These are phyloP conservation scores for Xylariaceae sp. DNA, from an alignment of 2,329 filamentous ascomycete species.

Conservation along the genomic window DNA sequence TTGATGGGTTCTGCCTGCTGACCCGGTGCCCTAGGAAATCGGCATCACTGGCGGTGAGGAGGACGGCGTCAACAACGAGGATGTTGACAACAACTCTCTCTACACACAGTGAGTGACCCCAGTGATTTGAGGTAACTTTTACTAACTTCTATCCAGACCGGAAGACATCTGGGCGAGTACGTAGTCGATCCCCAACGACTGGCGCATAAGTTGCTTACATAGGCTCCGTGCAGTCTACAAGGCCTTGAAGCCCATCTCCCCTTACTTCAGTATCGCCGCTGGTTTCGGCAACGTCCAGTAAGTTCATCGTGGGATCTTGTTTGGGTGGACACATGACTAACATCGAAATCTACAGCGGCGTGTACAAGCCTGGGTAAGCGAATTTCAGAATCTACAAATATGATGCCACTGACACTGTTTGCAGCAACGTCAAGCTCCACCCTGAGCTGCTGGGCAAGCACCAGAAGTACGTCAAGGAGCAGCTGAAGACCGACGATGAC, in stretches of 20 bases:
- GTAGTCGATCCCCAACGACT: too few species aligned
- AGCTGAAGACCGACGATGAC: constrained; percentile 61
- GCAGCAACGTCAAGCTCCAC: constrained; percentile 94
- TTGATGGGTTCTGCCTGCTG: too few species aligned
- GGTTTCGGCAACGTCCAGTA: constrained; percentile 99
- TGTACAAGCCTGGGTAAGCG: constrained; percentile 98
- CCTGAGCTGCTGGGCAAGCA: constrained; percentile 95
- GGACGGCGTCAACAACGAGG: constrained; percentile 97
- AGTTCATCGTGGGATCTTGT: too few species aligned
- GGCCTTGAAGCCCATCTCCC: constrained; percentile 74
- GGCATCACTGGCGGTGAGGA: constrained; percentile 96
- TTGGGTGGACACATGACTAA: too few species aligned
- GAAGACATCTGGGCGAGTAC: constrained; percentile 65
- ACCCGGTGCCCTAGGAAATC: too few species aligned
- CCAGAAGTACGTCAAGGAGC: constrained; percentile 82
- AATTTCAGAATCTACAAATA: too few species aligned
- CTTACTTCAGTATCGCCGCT: constrained; percentile 96
- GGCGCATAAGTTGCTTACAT: not conserved
- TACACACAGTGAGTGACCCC: too few species aligned
- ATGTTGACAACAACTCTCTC: constrained; percentile 87
- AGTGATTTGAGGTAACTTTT: too few species aligned
- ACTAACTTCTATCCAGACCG: too few species aligned
- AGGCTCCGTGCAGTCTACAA: constrained; percentile 55
- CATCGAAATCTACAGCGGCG: too few species aligned
- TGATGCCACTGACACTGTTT: too few species aligned